Conservation (phyloP, 352 stramenopile species). For the Peronospora destructor region DNA sequence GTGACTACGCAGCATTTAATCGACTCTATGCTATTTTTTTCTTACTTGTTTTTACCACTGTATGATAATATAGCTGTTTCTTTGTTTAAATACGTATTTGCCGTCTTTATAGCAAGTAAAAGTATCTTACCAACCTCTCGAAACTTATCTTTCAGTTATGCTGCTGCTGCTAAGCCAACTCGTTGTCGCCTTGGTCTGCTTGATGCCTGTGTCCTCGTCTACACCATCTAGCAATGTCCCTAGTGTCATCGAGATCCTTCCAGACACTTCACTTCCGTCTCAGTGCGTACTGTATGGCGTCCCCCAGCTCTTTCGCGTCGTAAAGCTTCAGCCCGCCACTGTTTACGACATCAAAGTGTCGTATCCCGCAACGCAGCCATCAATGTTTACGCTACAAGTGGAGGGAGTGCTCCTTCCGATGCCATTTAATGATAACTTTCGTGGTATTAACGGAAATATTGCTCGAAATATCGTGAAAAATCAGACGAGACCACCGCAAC, state of each 20-base stretch:
- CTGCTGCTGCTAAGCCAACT: slow-evolving; percentile 3
- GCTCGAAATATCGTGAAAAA: slow-evolving; percentile 16
- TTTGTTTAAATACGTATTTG: too few relatives aligned
- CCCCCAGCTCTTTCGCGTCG: slow-evolving; percentile 47
- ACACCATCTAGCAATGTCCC: neutral
- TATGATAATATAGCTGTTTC: too few relatives aligned
- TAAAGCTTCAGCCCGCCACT: slow-evolving; percentile 31
- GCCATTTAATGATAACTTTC: slow-evolving; percentile 9
- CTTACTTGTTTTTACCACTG: too few relatives aligned
- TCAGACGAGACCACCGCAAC: slow-evolving; percentile 19
- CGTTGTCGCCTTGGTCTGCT: neutral
- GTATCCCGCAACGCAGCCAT: slow-evolving; percentile 55
- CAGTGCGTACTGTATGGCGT: slow-evolving; percentile 40
- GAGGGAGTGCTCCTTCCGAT: slow-evolving; percentile 32
- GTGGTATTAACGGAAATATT: slow-evolving; percentile 15
- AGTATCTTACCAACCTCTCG: too few relatives aligned
- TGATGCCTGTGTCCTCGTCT: neutral
- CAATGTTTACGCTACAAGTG: slow-evolving; percentile 43
- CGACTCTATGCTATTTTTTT: too few relatives aligned
- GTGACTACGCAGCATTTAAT: too few relatives aligned
- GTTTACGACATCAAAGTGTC: slow-evolving; percentile 80
- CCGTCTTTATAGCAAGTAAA: too few relatives aligned
- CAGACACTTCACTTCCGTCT: slow-evolving; percentile 32
- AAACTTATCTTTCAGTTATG: too few relatives aligned
- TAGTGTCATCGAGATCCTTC: slow-evolving; percentile 29